Base-by-base conservation (phyloP, 225 moss, liverwort and hornwort genomes). In the Bryoerythrophyllum caledonicum region DNA sequence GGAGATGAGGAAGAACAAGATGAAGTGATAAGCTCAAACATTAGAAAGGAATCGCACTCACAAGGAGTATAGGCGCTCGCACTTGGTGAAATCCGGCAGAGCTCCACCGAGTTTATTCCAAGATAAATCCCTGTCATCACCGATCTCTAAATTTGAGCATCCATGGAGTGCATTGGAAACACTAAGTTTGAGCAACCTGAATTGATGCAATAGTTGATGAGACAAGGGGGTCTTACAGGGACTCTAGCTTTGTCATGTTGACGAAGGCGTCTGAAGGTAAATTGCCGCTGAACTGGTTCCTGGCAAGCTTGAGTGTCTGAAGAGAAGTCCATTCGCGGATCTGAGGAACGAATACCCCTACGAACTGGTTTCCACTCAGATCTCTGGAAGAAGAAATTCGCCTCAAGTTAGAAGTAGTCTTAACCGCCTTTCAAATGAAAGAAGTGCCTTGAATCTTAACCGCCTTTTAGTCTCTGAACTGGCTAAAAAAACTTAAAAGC, bases 91-190 rank as follows among this genome's bases (percentile, higher is more conserved):
- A 65, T 71, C 7, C 32, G 71, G 75, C 23, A 81, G 30, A 11
- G 30, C 21, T 60, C 81, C 76, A 10, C 19, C 41, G 14, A 81
- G 24, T 2, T 60, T 13, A 32, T 71, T 71, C 0, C 0, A 0
- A 20, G 66, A 71, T 2, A 76, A 28, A 20, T 81, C 81, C 65
- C 81, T 81, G 76, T 40, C 58, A 59, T 11, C 48, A 28, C 63
- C 16, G 23, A 11, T 57, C 8, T 34, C 58, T 13, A 66, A 66
- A 72, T 13, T 34, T 15, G 48, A 57, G 20, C 5, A 46, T 48
- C 10, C 1, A 58, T 56, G 56, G 15, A 43, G 43, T 24, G 15
- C 25, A 72, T 8, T 34, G 15, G n/a, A 23, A 65, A 2, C 32
- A 17, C 11, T 19, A 15, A 10, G 4, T 56, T 57, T 44, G 34